These are phyloP conservation scores for Corylus avellana DNA, from an alignment of 306 rosid genomes.

Conservation along the genomic window DNA sequence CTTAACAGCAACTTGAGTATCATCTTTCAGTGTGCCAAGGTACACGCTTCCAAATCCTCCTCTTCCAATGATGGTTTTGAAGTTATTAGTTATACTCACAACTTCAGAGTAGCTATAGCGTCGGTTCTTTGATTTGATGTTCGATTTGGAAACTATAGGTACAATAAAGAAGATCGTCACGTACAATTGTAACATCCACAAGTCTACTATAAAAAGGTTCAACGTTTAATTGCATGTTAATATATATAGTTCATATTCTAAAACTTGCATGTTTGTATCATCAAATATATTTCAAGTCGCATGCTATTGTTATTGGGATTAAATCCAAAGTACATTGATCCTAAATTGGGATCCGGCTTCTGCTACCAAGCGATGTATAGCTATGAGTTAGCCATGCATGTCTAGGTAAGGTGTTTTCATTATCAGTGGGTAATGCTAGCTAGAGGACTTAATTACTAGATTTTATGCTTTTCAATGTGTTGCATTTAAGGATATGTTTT, in stretches of 20 bases:
- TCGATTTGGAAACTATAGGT: neutral
- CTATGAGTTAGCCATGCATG: neutral
- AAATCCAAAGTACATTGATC: neutral
- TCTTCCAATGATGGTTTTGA: conserved; percentile 36
- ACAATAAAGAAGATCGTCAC: neutral
- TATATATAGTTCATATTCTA: neutral
- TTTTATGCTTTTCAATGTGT: too few relatives aligned
- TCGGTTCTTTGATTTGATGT: conserved; percentile 24
- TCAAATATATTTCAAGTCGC: neutral
- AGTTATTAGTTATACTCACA: conserved; percentile 35
- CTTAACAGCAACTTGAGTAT: conserved; percentile 43
- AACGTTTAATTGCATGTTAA: neutral
- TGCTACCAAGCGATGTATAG: neutral
- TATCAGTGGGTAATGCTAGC: too few relatives aligned
- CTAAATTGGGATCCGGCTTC: neutral
- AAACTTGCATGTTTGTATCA: neutral
- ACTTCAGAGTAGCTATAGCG: conserved; percentile 29
- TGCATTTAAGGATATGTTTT: too few relatives aligned
- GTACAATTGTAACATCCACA: neutral
- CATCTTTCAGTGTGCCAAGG: conserved; percentile 26
- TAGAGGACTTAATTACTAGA: too few relatives aligned
- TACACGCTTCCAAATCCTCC: conserved; percentile 59
- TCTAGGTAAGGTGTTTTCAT: too few relatives aligned
- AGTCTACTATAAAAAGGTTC: neutral
- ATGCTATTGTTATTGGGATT: neutral